These are phyloP conservation scores for Phytopythium chamaehyphon DNA, from an alignment of 352 stramenopile genomes.

Conservation along the genomic window DNA sequence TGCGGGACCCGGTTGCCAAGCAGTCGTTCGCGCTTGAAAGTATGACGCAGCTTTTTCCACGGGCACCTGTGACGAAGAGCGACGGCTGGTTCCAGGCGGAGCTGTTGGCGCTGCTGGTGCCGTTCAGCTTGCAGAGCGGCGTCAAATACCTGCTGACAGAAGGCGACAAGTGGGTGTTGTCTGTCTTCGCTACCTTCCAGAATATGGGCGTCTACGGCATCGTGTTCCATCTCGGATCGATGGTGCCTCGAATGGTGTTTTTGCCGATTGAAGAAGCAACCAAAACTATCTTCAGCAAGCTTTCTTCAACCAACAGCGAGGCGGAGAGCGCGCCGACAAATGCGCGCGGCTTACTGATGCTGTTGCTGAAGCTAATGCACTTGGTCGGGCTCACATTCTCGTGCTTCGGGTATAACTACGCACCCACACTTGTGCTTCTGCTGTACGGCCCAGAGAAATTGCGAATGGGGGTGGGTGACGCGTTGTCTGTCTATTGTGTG, in stretches of 20 bases:
- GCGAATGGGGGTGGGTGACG: conserved; percentile 39
- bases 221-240: conserved; percentile 92
- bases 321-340: conserved; percentile 11
- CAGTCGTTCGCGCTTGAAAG: conserved; percentile 39
- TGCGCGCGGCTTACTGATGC: conserved; percentile 47
- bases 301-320: conserved; percentile 25
- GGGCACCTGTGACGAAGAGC: background rate
- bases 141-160: conserved; percentile 98
- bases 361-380: conserved; percentile 84
- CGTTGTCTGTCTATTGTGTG: conserved; percentile 84
- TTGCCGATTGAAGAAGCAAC: conserved; percentile 96
- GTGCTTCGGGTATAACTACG: conserved; percentile 82
- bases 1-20: conserved; percentile 10
- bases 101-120: conserved; percentile 53
- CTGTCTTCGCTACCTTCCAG: conserved; percentile 85
- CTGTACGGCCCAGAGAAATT: conserved; percentile 78
- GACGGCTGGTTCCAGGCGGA: conserved; percentile 44
- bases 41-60: conserved; percentile 54
- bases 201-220: conserved; percentile 97
- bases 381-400: conserved; percentile 80
- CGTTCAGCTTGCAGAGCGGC: conserved; percentile 89
- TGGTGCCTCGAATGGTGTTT: conserved; percentile 94
- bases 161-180: conserved; percentile 95
- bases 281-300: conserved; percentile 93
- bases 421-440: conserved; percentile 71